phyloP scores from a whole-genome alignment of 2,329 filamentous ascomycete genomes.

The Verticillium tricorpus region DNA sequence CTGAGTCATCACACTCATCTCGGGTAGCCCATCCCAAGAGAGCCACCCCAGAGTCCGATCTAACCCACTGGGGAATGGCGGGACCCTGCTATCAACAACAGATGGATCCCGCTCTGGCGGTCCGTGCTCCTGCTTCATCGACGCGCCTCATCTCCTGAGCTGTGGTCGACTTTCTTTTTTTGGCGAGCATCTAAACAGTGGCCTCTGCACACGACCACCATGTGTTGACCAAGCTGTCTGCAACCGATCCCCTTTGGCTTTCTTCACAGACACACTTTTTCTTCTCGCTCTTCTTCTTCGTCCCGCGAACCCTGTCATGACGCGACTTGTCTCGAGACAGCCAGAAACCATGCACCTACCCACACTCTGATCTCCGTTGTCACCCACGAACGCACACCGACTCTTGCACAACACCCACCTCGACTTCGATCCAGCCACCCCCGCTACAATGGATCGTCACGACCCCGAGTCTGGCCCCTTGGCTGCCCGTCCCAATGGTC shows the following conservation, averaged over 20 bases:
- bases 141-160: not conserved
- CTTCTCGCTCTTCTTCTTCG: not conserved
- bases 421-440: not conserved
- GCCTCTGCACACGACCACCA: not conserved
- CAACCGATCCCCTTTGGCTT: not conserved
- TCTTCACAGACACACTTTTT: not conserved
- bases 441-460: slow-evolving; percentile 19
- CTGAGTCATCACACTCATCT: slow-evolving; percentile 4
- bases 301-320: slow-evolving; percentile 6
- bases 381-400: slow-evolving; percentile 4
- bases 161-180: slow-evolving; percentile 2
- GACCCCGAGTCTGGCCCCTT: slow-evolving; percentile 9
- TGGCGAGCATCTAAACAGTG: slow-evolving; percentile 6
- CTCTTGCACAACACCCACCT: not conserved
- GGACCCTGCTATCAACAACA: not conserved
- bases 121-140: not conserved
- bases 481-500: slow-evolving; percentile 16
- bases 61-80: not conserved
- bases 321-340: slow-evolving; percentile 8
- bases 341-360: slow-evolving; percentile 8
- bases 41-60: not conserved
- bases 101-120: not conserved
- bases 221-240: not conserved
- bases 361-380: slow-evolving; percentile 5
- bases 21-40: not conserved